A percentile compares a stretch with the other conserved stretches of the same genome.
phyloP scores from a whole-genome alignment of 2,329 filamentous ascomycete genomes.

The Pyricularia grisea region DNA sequence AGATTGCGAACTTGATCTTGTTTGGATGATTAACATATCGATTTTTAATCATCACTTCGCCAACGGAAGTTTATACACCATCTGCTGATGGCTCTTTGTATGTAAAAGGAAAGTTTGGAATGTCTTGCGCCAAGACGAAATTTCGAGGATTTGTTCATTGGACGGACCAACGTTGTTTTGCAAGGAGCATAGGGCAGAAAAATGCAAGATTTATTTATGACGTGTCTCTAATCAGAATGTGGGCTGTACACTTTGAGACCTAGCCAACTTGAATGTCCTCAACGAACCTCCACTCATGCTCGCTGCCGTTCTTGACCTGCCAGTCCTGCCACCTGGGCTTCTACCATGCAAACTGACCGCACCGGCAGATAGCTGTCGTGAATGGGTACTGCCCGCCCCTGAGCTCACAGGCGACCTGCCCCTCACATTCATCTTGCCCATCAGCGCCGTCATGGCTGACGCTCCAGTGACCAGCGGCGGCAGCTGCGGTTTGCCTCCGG shows the following conservation, averaged over 20 bases:
- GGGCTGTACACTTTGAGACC: neutral
- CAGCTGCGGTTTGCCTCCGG: neutral
- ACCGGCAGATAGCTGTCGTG: neutral
- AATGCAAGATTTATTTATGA: neutral
- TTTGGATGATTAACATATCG: too few relatives aligned
- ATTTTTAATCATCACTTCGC: neutral
- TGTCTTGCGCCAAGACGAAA: neutral
- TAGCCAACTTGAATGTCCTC: slow-evolving; percentile 3
- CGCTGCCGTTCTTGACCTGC: neutral
- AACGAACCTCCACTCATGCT: slow-evolving; percentile 2
- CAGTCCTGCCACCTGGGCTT: neutral
- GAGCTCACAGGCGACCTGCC: neutral
- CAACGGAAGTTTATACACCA: neutral
- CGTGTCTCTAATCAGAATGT: neutral
- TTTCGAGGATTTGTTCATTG: neutral
- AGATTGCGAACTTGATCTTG: too few relatives aligned
- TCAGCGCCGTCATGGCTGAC: slow-evolving; percentile 2
- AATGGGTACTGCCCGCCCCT: neutral
- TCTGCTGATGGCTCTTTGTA: neutral
- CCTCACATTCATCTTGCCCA: slow-evolving; percentile 5
- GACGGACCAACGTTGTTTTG: neutral
- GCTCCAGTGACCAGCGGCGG: neutral
- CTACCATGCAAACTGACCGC: neutral
- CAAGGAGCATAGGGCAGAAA: neutral
- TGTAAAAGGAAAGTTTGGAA: neutral